phyloP scores from a whole-genome alignment of 495 filamentous ascomycete genomes.

The Margaritispora aquatica region DNA sequence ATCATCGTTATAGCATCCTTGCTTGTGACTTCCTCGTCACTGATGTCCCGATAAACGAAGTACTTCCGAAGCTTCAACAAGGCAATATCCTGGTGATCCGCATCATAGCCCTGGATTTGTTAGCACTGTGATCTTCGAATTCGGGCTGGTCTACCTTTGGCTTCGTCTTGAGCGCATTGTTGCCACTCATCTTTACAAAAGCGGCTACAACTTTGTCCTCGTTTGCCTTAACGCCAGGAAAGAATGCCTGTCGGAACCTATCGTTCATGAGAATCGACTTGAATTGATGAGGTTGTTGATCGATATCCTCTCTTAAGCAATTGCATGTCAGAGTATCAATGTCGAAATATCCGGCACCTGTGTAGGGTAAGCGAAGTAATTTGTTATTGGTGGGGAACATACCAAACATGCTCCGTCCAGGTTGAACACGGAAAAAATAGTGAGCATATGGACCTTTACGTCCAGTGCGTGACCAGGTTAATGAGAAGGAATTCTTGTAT shows the following conservation, averaged over 20 bases:
- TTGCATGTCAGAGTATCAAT: slow-evolving; percentile 57
- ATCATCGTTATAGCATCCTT: slow-evolving; percentile 48
- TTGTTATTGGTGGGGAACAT: slow-evolving; percentile 20
- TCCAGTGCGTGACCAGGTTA: slow-evolving; percentile 81
- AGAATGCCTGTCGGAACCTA: slow-evolving; percentile 54
- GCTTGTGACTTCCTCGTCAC: slow-evolving; percentile 47
- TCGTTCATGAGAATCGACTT: slow-evolving; percentile 55
- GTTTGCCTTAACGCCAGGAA: slow-evolving; percentile 48
- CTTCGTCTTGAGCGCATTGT: slow-evolving; percentile 73
- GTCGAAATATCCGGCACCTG: slow-evolving; percentile 72
- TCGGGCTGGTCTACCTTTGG: slow-evolving; percentile 59
- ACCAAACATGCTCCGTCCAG: slow-evolving; percentile 56
- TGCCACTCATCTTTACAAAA: slow-evolving; percentile 60
- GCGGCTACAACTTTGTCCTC: slow-evolving; percentile 57
- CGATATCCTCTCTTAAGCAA: slow-evolving; percentile 65
- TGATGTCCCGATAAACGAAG: slow-evolving; percentile 54
- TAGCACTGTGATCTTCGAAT: not conserved
- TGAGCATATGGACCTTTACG: slow-evolving; percentile 80
- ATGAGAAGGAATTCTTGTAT: slow-evolving; percentile 83
- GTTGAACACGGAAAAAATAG: slow-evolving; percentile 69
- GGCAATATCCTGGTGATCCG: slow-evolving; percentile 66
- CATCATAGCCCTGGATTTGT: slow-evolving; percentile 59
- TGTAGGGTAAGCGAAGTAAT: not conserved
- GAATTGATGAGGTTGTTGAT: slow-evolving; percentile 59
- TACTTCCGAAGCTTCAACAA: slow-evolving; percentile 73